Evolutionary conservation across 345 rosid genomes (phyloP).

Genomic region (Citrus unshiu): DNA sequence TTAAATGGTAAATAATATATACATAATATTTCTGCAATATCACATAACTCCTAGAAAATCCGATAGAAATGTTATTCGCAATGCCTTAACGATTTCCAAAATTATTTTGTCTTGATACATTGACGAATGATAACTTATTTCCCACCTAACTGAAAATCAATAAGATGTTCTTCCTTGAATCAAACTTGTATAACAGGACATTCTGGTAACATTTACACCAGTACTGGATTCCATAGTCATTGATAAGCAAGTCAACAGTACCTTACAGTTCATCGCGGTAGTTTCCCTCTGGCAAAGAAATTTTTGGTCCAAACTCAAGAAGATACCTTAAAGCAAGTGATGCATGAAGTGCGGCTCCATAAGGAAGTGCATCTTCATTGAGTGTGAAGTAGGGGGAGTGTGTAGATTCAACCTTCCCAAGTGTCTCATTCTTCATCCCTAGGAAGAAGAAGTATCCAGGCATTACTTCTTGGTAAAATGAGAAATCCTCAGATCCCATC

Average conservation of each 20-base stretch:
- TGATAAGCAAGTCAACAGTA: not conserved
- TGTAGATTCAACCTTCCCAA: conserved; percentile 24
- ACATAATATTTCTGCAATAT: not conserved
- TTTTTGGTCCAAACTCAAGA: conserved; percentile 30
- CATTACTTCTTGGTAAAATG: conserved; percentile 69
- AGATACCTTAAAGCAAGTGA: conserved; percentile 69
- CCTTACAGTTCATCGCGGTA: conserved; percentile 58
- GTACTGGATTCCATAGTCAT: not conserved
- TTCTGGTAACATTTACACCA: not conserved
- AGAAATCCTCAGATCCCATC: conserved; percentile 92
- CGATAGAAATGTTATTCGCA: not conserved
- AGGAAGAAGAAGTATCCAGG: conserved; percentile 74
- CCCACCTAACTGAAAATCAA: not conserved
- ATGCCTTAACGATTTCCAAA: not conserved
- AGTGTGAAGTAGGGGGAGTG: conserved; percentile 64
- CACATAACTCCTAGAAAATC: not conserved
- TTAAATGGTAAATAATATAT: not conserved
- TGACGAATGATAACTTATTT: not conserved
- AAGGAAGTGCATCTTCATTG: conserved; percentile 72
- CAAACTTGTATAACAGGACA: not conserved
- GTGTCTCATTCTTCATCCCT: conserved; percentile 58
- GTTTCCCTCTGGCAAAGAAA: conserved; percentile 19
- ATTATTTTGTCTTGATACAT: not conserved
- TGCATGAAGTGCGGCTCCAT: conserved; percentile 92
- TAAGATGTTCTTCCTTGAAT: not conserved